A percentile compares a stretch with the other conserved stretches of the same genome.
These are phyloP conservation scores for Leptosphaerulina australis DNA, from an alignment of 2,329 filamentous ascomycete species.

Conservation along the genomic window DNA sequence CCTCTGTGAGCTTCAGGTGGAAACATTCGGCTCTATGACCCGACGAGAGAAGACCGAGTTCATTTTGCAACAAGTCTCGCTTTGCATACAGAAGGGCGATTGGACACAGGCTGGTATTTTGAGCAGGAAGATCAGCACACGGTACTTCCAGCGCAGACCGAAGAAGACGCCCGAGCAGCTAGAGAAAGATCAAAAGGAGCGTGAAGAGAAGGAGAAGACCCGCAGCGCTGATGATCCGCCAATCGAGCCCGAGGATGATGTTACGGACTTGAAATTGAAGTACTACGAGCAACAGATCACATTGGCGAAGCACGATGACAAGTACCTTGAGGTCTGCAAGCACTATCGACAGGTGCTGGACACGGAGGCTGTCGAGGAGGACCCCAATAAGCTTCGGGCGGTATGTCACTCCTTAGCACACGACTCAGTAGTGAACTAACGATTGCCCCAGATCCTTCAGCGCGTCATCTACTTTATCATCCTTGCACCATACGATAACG, in stretches of 20 bases:
- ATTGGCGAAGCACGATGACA: constrained; percentile 93
- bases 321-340: constrained; percentile 97
- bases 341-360: constrained; percentile 96
- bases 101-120: constrained; percentile 96
- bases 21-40: constrained; percentile 98
- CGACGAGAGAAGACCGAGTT: constrained; percentile 98
- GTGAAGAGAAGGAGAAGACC: constrained; percentile 81
- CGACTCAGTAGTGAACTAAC: constrained; percentile 7
- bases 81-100: constrained; percentile 94
- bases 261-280: constrained; percentile 91
- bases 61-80: constrained; percentile 89
- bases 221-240: constrained; percentile 77
- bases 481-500: constrained; percentile 95
- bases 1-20: constrained; percentile 95
- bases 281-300: constrained; percentile 98
- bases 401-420: constrained; percentile 60
- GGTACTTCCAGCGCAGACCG: constrained; percentile 85
- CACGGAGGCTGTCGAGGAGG: constrained; percentile 92
- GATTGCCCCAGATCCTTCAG: constrained; percentile 72
- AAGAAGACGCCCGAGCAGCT: constrained; percentile 90
- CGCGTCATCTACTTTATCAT: constrained; percentile 98
- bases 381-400: constrained; percentile 81
- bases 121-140: constrained; percentile 94
- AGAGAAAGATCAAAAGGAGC: constrained; percentile 87
- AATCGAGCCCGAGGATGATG: constrained; percentile 81